Evolutionary conservation across 2,329 filamentous ascomycete species (phyloP), one percentile per base, ranked within the genome.

Genomic region (Monilinia polystroma): DNA sequence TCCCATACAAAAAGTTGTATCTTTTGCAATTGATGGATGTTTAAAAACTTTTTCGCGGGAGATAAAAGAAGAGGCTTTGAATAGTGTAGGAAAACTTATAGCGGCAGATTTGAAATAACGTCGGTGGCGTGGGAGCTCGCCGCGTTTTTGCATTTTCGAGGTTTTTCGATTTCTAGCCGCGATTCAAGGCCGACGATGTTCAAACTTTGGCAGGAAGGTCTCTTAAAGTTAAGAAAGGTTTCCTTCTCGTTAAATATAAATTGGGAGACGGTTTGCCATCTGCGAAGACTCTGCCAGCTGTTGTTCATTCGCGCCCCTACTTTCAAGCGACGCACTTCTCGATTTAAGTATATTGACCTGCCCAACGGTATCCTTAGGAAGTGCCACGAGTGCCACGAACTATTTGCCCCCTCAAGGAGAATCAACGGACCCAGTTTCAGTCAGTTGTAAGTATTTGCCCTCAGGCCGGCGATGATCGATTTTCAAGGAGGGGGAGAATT

Each of bases 1-100:
- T 5, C 43, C 26, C 57, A 49, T 59, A 59, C 57, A 59, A 49
- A 49, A 59, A 49, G 32, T 49, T 1, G 12, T 16, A 59, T 49
- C 43, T 49, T 49, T 35, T 14, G 18, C 26, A 32, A 49, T 35
- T 32, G 14, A 3, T n/a, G 11, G 6, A 47, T 49, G 32, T 32
- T 29, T 32, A 49, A 47, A 45, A 16, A 5, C n/a, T 5, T 59
- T 35, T 35, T 23, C 18, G 11, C 2, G n/a, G 57, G 43, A 59
- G 20, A 20, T 49, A 35, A 7, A 32, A 59, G 57, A 59, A 26
- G 57, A 10, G 6, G 14, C 14, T 35, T 49, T n/a, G 43, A 59
- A 49, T 35, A 59, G 26, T 14, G 11, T 49, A 11, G 20, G 26
- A 20, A 43, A 43, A 43, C 41, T 18, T n/a, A 10, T 20, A 49